Evolutionary conservation across 2,329 filamentous ascomycete genomes (phyloP), one percentile per base, ranked within the genome.

Genomic region (Chrysoporthe deuterocubensis): DNA sequence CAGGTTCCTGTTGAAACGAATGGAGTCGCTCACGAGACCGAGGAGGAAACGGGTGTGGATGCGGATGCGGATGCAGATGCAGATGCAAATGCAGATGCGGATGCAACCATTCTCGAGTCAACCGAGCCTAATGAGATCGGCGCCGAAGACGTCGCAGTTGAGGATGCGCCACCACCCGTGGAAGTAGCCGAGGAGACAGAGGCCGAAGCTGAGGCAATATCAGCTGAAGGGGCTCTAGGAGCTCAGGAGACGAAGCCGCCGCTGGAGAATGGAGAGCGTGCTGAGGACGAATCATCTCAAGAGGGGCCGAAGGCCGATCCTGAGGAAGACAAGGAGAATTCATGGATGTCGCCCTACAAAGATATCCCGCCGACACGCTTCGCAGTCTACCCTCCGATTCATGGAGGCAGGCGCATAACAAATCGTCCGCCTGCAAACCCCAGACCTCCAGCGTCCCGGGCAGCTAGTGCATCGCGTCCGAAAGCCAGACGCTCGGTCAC

Each of bases 341-440:
- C 59, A 1, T 89, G 86, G 86, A 74, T 76, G 13, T 72, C 76
- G 3, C 75, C 81, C 2, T 89, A 89, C 73, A 79, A 80, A 16
- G 78, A 81, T 60, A 91, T 96, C 37, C 91, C 92, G 2, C 82
- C 89, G 0, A 88, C 83, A 1, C 87, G 92, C 44, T 96, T 93
- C 76, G 90, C 94, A 73, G 88, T 96, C 52, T 95, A 92, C 74
- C 93, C 93, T 9, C 87, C 90, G 0, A 79, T 91, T 9, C 81
- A 80, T 13, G 79, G 79, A 1, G 79, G 81, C 63, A 83, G 86
- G 32, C 81, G 86, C 7, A 75, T 78, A 18, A 83, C 84, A 57
- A 54, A 64, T 21, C 81, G 85, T 18, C 75, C 80, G 13, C 75
- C 78, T 26, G 79, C 77, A 8, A 78, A 81, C 2, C 76, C 76